Conservation (phyloP, 2,329 filamentous ascomycete genomes). For the Thelonectria discophora region DNA sequence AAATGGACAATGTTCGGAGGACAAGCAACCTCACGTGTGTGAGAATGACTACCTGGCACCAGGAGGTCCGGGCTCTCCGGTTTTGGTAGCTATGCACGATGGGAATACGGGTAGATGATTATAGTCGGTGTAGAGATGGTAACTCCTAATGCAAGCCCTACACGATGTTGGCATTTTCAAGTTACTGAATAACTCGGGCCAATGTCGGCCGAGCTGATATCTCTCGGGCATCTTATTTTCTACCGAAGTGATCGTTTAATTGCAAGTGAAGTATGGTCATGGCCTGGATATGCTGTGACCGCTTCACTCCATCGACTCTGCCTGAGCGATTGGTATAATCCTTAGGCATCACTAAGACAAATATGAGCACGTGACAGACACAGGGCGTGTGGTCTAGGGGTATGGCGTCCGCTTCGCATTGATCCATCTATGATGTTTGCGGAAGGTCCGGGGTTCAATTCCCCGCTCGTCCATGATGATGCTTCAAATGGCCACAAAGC, state of each 20-base stretch:
- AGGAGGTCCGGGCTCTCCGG: constrained; percentile 19
- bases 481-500: too few relatives aligned
- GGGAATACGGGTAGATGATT: neutral
- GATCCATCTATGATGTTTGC: constrained; percentile 3
- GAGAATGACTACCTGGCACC: constrained; percentile 37
- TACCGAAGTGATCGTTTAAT: too few relatives aligned
- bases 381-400: constrained; percentile 40
- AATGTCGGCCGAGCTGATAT: too few relatives aligned
- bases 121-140: neutral
- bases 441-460: constrained; percentile 41
- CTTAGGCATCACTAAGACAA: too few relatives aligned
- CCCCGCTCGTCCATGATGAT: constrained; percentile 40
- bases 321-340: too few relatives aligned
- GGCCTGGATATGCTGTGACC: too few relatives aligned
- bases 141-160: neutral
- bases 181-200: too few relatives aligned
- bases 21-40: constrained; percentile 45
- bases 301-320: too few relatives aligned
- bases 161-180: too few relatives aligned
- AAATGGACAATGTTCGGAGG: constrained; percentile 45
- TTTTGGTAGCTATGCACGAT: neutral
- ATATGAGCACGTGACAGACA: neutral
- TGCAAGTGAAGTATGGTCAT: too few relatives aligned
- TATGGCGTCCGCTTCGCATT: constrained; percentile 40
- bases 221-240: too few relatives aligned